These are phyloP conservation scores for Alisma plantagoaquatica DNA, from an alignment of 106 monocot genomes.

Conservation along the genomic window DNA sequence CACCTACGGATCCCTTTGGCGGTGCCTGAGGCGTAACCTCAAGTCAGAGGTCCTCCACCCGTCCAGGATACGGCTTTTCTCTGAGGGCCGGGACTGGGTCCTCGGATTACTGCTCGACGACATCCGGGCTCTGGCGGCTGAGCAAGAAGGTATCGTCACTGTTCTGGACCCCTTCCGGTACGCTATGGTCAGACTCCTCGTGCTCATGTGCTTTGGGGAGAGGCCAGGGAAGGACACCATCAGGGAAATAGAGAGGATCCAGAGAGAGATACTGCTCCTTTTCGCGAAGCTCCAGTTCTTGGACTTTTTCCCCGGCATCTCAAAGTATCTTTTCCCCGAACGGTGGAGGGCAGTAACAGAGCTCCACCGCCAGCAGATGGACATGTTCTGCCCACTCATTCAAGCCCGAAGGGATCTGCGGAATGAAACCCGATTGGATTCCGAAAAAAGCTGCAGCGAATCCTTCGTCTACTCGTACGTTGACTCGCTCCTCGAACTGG, in stretches of 20 bases:
- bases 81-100: neutral
- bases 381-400: constrained; percentile 12
- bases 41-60: constrained; percentile 3
- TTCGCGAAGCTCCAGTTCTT: constrained; percentile 7
- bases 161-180: constrained; percentile 10
- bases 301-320: neutral
- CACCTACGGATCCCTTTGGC: constrained; percentile 10
- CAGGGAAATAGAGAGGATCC: neutral
- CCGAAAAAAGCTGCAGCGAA: neutral
- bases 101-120: constrained; percentile 1
- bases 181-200: constrained; percentile 14
- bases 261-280: neutral
- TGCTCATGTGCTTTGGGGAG: constrained; percentile 20
- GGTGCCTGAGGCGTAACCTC: constrained; percentile 13
- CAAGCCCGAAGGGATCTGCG: neutral
- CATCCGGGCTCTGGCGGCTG: neutral
- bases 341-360: neutral
- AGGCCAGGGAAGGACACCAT: constrained; percentile 5
- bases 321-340: constrained; percentile 3
- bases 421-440: no score
- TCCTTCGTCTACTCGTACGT: constrained; percentile 8
- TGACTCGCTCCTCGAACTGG: constrained; percentile 11
- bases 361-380: neutral
- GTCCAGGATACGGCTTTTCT: neutral
- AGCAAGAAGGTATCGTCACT: neutral